Evolutionary conservation across 306 rosid species (phyloP).

Genomic region (Comarum palustre): DNA sequence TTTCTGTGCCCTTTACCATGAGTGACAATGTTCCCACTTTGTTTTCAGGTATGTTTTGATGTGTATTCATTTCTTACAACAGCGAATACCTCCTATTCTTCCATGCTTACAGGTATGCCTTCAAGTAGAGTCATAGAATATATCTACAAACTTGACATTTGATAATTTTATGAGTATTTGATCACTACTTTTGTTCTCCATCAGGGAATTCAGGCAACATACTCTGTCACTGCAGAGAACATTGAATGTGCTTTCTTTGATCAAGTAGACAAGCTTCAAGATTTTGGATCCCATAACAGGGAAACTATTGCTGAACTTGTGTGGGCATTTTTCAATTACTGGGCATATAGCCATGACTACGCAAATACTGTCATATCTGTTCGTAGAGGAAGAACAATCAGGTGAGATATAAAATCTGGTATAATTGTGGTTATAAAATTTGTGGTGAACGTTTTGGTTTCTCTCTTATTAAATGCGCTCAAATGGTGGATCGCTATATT

Average conservation of each 20-base stretch:
- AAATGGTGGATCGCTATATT: background rate
- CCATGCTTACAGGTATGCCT: conserved; percentile 90
- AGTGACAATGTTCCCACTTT: conserved; percentile 24
- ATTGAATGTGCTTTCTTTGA: conserved; percentile 74
- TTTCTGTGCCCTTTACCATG: background rate
- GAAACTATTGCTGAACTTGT: conserved; percentile 80
- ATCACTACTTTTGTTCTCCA: conserved; percentile 11
- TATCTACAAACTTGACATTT: background rate
- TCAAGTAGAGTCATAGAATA: background rate
- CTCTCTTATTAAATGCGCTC: background rate
- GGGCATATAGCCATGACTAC: conserved; percentile 95
- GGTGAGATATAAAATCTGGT: conserved; percentile 40
- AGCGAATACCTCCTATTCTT: conserved; percentile 79
- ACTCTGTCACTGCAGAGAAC: conserved; percentile 58
- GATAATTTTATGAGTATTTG: background rate
- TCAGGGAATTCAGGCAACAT: conserved; percentile 72
- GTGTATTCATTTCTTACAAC: conserved; percentile 94
- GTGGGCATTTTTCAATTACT: conserved; percentile 88
- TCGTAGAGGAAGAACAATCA: conserved; percentile 73
- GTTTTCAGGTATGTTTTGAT: conserved; percentile 91
- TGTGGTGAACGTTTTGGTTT: background rate
- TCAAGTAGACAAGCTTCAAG: conserved; percentile 58
- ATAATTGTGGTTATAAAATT: background rate
- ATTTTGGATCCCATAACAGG: conserved; percentile 63
- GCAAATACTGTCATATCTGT: conserved; percentile 78